These are phyloP conservation scores for Tricholoma furcatifolium DNA, from an alignment of 768 basidiomycete genomes.

Conservation along the genomic window DNA sequence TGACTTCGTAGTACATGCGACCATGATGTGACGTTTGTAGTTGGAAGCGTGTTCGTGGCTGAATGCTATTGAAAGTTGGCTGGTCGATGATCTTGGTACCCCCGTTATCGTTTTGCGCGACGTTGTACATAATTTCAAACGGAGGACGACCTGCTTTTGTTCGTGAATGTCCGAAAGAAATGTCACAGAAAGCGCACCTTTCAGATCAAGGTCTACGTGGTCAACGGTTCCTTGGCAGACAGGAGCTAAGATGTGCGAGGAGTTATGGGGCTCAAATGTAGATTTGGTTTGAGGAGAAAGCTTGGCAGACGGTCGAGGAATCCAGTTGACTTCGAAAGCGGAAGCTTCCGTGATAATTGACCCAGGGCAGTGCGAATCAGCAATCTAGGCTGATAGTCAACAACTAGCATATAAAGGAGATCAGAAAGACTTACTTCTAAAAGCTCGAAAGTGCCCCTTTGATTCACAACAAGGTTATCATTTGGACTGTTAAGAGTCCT, in stretches of 20 bases:
- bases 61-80: slow-evolving; percentile 83
- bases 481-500: slow-evolving; percentile 60
- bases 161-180: not conserved
- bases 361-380: slow-evolving; percentile 86
- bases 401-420: not conserved
- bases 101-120: slow-evolving; percentile 69
- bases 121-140: slow-evolving; percentile 90
- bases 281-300: slow-evolving; percentile 60
- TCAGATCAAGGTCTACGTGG: slow-evolving; percentile 82
- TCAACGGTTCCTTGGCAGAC: slow-evolving; percentile 83
- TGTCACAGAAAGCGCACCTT: slow-evolving; percentile 42
- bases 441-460: slow-evolving; percentile 77
- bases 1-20: slow-evolving; percentile 86
- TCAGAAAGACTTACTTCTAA: slow-evolving; percentile 47
- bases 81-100: slow-evolving; percentile 73
- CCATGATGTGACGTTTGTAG: slow-evolving; percentile 77
- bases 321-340: slow-evolving; percentile 73
- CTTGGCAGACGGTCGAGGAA: slow-evolving; percentile 73
- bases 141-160: slow-evolving; percentile 73
- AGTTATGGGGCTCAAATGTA: slow-evolving; percentile 60
- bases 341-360: slow-evolving; percentile 56
- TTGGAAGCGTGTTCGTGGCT: slow-evolving; percentile 76
- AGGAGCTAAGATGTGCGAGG: slow-evolving; percentile 70
- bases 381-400: slow-evolving; percentile 52
- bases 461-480: slow-evolving; percentile 67